Evolutionary conservation across 2,329 filamentous ascomycete species (phyloP).

Genomic region (Diplodia intermedia): DNA sequence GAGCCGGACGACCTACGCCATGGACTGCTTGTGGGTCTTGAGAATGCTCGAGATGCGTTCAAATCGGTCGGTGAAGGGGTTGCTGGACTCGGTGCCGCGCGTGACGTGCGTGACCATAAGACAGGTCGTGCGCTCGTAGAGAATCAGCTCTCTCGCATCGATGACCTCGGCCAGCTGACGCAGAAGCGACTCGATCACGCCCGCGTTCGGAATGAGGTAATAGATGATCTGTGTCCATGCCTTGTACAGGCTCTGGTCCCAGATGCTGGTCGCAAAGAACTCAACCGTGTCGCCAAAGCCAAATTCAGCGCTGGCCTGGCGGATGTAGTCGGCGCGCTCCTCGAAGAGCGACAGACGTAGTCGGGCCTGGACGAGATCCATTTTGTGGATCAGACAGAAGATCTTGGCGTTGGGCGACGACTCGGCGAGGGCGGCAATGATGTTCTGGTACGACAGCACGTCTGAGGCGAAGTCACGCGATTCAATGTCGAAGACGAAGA

Average conservation of each 20-base stretch:
- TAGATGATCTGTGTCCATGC: conserved; percentile 99
- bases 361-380: conserved; percentile 88
- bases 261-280: conserved; percentile 94
- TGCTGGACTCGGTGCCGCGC: conserved; percentile 73
- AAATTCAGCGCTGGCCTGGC: conserved; percentile 68
- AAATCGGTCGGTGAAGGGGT: conserved; percentile 90
- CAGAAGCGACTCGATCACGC: conserved; percentile 85
- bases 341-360: conserved; percentile 83
- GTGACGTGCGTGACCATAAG: conserved; percentile 94
- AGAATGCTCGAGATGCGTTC: conserved; percentile 97
- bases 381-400: conserved; percentile 97
- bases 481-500: conserved; percentile 99
- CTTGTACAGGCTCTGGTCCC: conserved; percentile 98
- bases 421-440: conserved; percentile 86
- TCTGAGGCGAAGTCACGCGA: conserved; percentile 93
- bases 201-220: conserved; percentile 92
- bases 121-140: conserved; percentile 96
- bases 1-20: conserved; percentile 52
- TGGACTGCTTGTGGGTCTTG: conserved; percentile 94
- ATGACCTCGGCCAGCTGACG: conserved; percentile 82
- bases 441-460: conserved; percentile 87
- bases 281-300: conserved; percentile 71
- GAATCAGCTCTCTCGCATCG: conserved; percentile 88
- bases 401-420: conserved; percentile 82
- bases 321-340: conserved; percentile 78